Conservation (phyloP, 108 stramenopile species). For the Cyclostephanos invisitatus region DNA sequence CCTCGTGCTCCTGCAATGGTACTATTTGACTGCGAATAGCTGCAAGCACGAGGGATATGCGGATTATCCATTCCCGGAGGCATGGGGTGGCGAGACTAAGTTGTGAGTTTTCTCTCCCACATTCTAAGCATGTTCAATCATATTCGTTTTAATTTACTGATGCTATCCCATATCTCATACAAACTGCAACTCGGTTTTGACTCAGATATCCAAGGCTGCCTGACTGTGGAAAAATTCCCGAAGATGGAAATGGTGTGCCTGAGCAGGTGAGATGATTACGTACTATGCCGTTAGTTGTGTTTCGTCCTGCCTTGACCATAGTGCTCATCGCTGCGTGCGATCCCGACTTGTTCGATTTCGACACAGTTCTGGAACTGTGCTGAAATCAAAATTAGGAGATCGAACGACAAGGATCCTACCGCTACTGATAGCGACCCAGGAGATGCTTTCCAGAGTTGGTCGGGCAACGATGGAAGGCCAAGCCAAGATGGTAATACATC, state of each 20-base stretch:
- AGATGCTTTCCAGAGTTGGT: not conserved
- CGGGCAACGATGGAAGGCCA: no score
- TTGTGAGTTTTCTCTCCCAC: no score
- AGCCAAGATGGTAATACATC: no score
- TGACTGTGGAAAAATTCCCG: constrained; percentile 30
- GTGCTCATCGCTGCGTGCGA: not conserved
- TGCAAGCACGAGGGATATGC: constrained; percentile 48
- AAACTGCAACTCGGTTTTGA: not conserved
- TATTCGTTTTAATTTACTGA: no score
- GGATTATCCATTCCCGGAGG: constrained; percentile 29
- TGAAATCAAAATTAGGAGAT: constrained; percentile 20
- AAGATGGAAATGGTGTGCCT: constrained; percentile 44
- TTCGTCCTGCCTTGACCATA: not conserved
- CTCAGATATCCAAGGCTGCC: constrained; percentile 17
- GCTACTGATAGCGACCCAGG: no score
- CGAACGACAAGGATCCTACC: no score
- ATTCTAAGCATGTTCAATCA: no score
- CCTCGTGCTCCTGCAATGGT: constrained; percentile 49
- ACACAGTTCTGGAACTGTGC: constrained; percentile 26
- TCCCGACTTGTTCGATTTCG: not conserved
- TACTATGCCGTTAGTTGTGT: not conserved
- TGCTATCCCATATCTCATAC: no score
- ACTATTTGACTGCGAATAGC: constrained; percentile 40
- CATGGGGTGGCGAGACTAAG: constrained; percentile 9
- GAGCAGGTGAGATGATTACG: constrained; percentile 31